Base-by-base conservation (phyloP, 805 yeast genomes). In the Starmera pachycereana region DNA sequence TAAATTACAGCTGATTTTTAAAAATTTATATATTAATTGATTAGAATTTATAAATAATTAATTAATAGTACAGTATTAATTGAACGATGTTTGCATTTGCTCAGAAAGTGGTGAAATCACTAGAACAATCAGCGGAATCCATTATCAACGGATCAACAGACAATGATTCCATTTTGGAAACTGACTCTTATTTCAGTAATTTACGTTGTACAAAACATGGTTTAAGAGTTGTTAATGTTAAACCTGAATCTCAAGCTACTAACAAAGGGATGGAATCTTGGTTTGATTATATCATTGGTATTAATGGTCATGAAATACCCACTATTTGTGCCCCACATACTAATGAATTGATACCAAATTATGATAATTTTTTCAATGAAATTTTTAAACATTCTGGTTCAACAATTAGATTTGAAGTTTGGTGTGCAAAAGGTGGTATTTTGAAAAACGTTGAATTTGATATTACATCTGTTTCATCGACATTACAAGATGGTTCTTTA, bases 371-470 rank as follows among this genome's bases (percentile, higher is more conserved):
- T 34, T 44, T 61, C 12, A 62, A 65, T 42, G 78, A 72, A 44
- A 59, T 76, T 13, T 43, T 51, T 29, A 63, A 66, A 27, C 60
- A 65, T 19, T 58, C 65, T 10, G 58, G 60, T 7, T 54, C 62
- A 32, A 58, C 67, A 4, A 61, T 83, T 6, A 61, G 66, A 9
- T 63, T 89, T 34, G 77, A 72, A 37, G 76, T 86, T 2, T 89
- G 96, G 95, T 77, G 76, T 35, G 92, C 95, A 2, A 88, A 88
- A 61, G 97, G 97, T 18, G 88, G 88, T 2, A 53, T 68, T 8
- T 52, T 62, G 32, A 61, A 77, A 46, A 65, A 63, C n/a, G 60
- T 71, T 6, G 48, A 54, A 1, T 43, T 65, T 5, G 60, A 68
- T 7, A 53, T 57, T n/a, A 52, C 44, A 12, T 58, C 54, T 22